A percentile compares a stretch with the other conserved stretches of the same genome.
Conservation (phyloP, 2,329 filamentous ascomycete species). For the Diplodia intermedia region DNA sequence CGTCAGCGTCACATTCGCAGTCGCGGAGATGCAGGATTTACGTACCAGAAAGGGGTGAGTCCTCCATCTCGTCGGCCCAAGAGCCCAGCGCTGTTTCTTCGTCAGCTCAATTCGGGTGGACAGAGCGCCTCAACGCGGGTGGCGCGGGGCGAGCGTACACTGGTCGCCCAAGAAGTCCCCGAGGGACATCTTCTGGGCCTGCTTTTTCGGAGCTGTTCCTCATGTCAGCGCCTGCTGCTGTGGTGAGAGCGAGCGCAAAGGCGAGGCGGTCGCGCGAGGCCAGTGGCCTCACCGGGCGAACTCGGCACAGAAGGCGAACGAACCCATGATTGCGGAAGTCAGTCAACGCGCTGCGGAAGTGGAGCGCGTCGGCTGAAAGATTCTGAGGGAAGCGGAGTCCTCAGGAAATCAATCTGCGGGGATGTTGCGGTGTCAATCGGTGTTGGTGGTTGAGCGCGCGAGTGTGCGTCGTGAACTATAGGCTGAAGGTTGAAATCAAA, state of each 20-base stretch:
- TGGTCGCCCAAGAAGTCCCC: constrained; percentile 93
- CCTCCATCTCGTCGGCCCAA: constrained; percentile 99
- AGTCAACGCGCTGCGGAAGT: constrained; percentile 48
- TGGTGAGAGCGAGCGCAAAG: constrained; percentile 8
- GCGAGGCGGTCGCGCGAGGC: constrained; percentile 17
- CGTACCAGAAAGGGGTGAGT: constrained; percentile 76
- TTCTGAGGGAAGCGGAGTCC: constrained; percentile 37
- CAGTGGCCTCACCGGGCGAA: constrained; percentile 34
- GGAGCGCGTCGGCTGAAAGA: constrained; percentile 46
- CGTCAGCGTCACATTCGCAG: constrained; percentile 2
- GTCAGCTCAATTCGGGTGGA: constrained; percentile 40
- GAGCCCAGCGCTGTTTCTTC: constrained; percentile 72
- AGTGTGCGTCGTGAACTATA: constrained; percentile 30
- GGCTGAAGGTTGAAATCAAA: constrained; percentile 33
- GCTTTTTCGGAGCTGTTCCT: constrained; percentile 82
- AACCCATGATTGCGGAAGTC: constrained; percentile 66
- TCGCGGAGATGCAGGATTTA: constrained; percentile 15
- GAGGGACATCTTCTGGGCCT: constrained; percentile 96
- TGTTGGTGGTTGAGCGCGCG: constrained; percentile 26
- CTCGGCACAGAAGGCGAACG: constrained; percentile 42
- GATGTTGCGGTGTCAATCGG: constrained; percentile 25
- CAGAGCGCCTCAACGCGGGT: constrained; percentile 27
- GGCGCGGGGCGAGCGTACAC: constrained; percentile 65
- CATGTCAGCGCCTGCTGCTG: constrained; percentile 53
- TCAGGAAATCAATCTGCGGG: constrained; percentile 18